Evolutionary conservation across 1,139 yeast genomes (phyloP).

Genomic region (Debaryomyces sp.): DNA sequence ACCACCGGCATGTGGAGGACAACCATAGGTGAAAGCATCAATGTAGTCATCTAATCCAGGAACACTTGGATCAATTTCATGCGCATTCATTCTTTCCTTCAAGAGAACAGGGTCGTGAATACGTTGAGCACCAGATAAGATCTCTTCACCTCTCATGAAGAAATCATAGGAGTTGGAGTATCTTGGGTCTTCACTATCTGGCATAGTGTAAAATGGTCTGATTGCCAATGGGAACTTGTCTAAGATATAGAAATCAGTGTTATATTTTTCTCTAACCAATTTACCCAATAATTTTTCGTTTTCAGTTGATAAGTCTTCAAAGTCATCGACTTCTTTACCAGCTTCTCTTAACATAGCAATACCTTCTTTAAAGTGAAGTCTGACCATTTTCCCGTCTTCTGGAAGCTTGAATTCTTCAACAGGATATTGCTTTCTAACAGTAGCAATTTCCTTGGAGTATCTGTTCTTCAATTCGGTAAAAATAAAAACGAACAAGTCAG

Average conservation of each 20-base stretch:
- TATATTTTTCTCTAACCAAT: conserved; percentile 88
- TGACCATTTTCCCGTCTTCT: conserved; percentile 85
- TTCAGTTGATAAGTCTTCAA: conserved; percentile 89
- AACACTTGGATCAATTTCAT: conserved; percentile 76
- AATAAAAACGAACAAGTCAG: conserved; percentile 85
- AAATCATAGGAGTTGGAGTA: conserved; percentile 96
- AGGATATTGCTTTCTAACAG: conserved; percentile 93
- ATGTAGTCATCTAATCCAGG: conserved; percentile 90
- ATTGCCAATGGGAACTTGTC: conserved; percentile 97
- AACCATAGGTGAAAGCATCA: conserved; percentile 90
- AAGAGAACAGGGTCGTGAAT: conserved; percentile 89
- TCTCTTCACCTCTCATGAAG: conserved; percentile 99
- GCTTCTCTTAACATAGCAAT: conserved; percentile 79
- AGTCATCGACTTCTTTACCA: conserved; percentile 81
- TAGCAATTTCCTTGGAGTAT: conserved; percentile 80
- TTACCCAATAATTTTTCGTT: conserved; percentile 92
- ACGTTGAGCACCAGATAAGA: conserved; percentile 98
- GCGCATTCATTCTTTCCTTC: conserved; percentile 77
- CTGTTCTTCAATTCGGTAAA: conserved; percentile 81
- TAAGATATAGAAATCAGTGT: conserved; percentile 95
- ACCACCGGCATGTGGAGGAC: conserved; percentile 99
- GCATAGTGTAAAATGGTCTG: conserved; percentile 99
- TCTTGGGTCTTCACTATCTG: conserved; percentile 87
- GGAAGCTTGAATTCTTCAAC: conserved; percentile 97
- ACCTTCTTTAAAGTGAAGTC: conserved; percentile 88